phyloP scores from a whole-genome alignment of 176 grass and related monocot genomes.

The Triticum monococcum region DNA sequence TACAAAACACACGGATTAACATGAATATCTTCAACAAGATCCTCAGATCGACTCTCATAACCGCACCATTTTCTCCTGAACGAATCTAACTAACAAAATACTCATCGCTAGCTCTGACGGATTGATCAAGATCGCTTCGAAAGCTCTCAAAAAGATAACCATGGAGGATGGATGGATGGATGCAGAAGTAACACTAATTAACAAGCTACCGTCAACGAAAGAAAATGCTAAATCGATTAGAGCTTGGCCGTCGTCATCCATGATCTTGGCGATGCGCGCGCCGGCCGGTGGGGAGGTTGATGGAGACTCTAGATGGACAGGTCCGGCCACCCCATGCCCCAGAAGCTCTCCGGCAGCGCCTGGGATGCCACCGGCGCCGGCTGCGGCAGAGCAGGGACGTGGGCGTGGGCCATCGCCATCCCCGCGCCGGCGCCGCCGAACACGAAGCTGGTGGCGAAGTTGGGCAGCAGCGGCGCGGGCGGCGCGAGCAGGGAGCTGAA shows the following conservation, averaged over 20 bases:
- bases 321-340: slow-evolving; percentile 56
- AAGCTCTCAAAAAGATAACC: slow-evolving; percentile 31
- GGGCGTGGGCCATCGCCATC: background rate
- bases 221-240: slow-evolving; percentile 16
- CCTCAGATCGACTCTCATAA: slow-evolving; percentile 13
- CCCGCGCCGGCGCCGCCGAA: background rate
- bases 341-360: slow-evolving; percentile 32
- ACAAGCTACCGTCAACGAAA: background rate
- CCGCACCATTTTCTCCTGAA: background rate
- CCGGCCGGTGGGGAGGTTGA: background rate
- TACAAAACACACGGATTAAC: background rate
- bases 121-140: background rate
- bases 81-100: slow-evolving; percentile 4
- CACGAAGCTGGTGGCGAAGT: slow-evolving; percentile 28
- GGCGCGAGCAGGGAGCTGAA: slow-evolving; percentile 54
- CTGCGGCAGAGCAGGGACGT: background rate
- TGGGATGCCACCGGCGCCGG: slow-evolving; percentile 15
- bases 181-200: background rate
- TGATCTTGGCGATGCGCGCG: background rate
- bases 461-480: background rate
- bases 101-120: background rate
- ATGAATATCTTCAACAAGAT: background rate
- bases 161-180: background rate
- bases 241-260: background rate
- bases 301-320: slow-evolving; percentile 38